Conservation (phyloP, 2,329 filamentous ascomycete genomes). For the Mycocentrospora acerina region DNA sequence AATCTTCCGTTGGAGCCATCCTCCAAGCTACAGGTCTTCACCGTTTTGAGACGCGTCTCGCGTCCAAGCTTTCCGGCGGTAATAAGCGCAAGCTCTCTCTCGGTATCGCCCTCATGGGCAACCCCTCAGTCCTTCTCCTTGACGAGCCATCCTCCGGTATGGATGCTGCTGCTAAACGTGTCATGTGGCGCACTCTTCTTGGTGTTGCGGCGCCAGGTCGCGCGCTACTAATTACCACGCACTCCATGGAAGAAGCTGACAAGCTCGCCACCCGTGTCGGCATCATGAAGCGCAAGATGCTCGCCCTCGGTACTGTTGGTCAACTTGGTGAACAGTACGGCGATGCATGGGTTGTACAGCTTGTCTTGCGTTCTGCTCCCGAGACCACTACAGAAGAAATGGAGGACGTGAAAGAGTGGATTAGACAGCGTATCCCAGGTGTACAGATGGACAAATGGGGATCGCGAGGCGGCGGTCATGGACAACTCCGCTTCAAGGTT, state of each 20-base stretch:
- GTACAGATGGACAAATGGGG: slow-evolving; percentile 60
- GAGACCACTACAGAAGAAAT: slow-evolving; percentile 71
- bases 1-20: slow-evolving; percentile 76
- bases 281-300: slow-evolving; percentile 82
- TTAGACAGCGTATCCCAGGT: slow-evolving; percentile 60
- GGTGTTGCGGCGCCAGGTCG: slow-evolving; percentile 69
- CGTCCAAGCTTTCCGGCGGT: slow-evolving; percentile 77
- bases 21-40: slow-evolving; percentile 78
- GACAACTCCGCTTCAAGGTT: slow-evolving; percentile 83
- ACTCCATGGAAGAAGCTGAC: slow-evolving; percentile 94
- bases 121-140: slow-evolving; percentile 81
- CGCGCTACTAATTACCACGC: slow-evolving; percentile 85
- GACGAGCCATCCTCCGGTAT: slow-evolving; percentile 89
- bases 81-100: slow-evolving; percentile 92
- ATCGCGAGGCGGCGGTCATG: slow-evolving; percentile 73
- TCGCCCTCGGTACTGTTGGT: slow-evolving; percentile 77
- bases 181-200: slow-evolving; percentile 88
- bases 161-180: slow-evolving; percentile 84
- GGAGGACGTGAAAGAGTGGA: slow-evolving; percentile 64
- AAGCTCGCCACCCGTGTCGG: slow-evolving; percentile 80
- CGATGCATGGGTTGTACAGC: slow-evolving; percentile 76
- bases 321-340: slow-evolving; percentile 74
- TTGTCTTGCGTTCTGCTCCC: slow-evolving; percentile 74
- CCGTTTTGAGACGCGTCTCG: slow-evolving; percentile 72
- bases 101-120: slow-evolving; percentile 89